Evolutionary conservation across 768 basidiomycete genomes (phyloP).

Genomic region (Tylopilus subfusipes): DNA sequence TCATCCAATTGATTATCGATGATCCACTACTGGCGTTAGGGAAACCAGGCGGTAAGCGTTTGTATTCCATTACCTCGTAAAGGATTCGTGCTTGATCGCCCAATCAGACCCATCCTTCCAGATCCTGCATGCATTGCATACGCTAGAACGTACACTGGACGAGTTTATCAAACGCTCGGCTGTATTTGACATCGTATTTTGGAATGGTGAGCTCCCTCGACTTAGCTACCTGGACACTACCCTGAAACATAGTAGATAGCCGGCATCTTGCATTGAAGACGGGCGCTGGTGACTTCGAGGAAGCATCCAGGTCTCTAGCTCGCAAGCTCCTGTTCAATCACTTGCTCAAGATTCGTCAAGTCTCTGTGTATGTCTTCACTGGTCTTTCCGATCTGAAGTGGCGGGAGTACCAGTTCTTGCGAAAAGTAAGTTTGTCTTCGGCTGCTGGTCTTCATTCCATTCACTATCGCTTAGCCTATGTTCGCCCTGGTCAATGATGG

Average conservation of each 20-base stretch:
- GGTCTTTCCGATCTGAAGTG: constrained; percentile 46
- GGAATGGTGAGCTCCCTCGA: constrained; percentile 39
- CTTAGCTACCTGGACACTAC: neutral
- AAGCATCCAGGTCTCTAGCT: constrained; percentile 50
- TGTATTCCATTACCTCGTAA: neutral
- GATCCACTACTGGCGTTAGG: constrained; percentile 61
- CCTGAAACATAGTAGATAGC: constrained; percentile 34
- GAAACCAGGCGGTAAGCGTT: constrained; percentile 37
- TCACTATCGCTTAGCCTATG: constrained; percentile 51
- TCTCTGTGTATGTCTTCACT: constrained; percentile 46
- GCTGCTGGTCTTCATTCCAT: neutral
- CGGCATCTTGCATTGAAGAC: constrained; percentile 42
- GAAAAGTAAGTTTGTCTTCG: constrained; percentile 35
- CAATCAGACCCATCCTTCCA: constrained; percentile 53
- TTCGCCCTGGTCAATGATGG: constrained; percentile 61
- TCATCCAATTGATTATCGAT: constrained; percentile 55
- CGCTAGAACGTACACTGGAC: constrained; percentile 49
- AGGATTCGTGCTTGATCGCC: neutral
- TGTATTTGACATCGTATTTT: constrained; percentile 64
- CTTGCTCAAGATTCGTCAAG: constrained; percentile 35
- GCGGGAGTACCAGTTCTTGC: constrained; percentile 40
- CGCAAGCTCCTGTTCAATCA: constrained; percentile 51
- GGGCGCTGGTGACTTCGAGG: constrained; percentile 33
- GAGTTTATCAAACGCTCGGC: constrained; percentile 49
- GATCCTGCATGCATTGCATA: constrained; percentile 55